Percentiles rank a stretch among this genome's conserved stretches.
phyloP scores from a whole-genome alignment of 305 asterid genomes.

The Fraxinus latifolia region DNA sequence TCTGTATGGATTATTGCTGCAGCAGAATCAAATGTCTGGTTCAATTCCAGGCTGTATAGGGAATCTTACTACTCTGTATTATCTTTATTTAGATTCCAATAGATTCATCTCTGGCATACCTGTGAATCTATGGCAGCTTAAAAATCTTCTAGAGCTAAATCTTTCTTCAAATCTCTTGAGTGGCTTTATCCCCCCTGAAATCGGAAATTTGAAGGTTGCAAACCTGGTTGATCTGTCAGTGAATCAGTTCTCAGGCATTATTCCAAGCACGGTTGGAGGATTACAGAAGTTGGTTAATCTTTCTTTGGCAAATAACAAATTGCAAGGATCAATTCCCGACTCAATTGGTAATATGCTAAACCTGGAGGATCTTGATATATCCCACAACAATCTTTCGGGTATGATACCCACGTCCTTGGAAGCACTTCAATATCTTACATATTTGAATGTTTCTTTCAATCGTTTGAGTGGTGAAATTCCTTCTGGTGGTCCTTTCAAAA shows the following conservation, averaged over 20 bases:
- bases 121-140: slow-evolving; percentile 21
- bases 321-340: slow-evolving; percentile 25
- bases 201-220: slow-evolving; percentile 14
- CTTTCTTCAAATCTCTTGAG: slow-evolving; percentile 21
- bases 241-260: slow-evolving; percentile 22
- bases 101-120: slow-evolving; percentile 24
- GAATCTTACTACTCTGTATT: slow-evolving; percentile 12
- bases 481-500: slow-evolving; percentile 18
- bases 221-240: slow-evolving; percentile 16
- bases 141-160: slow-evolving; percentile 18
- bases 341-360: slow-evolving; percentile 11
- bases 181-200: slow-evolving; percentile 16
- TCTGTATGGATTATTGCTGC: slow-evolving; percentile 6
- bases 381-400: slow-evolving; percentile 28
- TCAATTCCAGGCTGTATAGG: slow-evolving; percentile 27
- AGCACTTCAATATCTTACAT: slow-evolving; percentile 11
- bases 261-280: slow-evolving; percentile 21
- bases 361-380: slow-evolving; percentile 20
- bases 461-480: slow-evolving; percentile 29
- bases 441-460: slow-evolving; percentile 33
- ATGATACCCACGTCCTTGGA: slow-evolving; percentile 19
- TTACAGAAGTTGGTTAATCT: slow-evolving; percentile 8
- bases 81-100: slow-evolving; percentile 15
- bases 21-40: slow-evolving; percentile 18
- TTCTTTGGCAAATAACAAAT: slow-evolving; percentile 18